Evolutionary conservation across 805 yeast genomes (phyloP), one percentile per base, ranked within the genome.

Genomic region (Saturnispora quitensis): DNA sequence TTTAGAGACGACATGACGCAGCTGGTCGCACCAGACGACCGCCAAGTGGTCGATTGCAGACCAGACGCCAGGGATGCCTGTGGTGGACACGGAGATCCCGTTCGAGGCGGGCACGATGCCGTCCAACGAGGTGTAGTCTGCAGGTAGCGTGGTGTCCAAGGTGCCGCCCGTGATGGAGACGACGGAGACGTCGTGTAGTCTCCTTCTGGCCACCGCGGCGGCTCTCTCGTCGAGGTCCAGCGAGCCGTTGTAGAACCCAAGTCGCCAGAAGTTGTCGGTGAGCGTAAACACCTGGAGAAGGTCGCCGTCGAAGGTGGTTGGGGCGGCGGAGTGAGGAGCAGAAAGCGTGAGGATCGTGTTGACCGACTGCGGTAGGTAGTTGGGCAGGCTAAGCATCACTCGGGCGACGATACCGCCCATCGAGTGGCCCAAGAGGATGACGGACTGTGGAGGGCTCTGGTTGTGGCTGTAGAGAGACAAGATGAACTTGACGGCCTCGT

Each of bases 361-460:
- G 20, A 93, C 81, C 1, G 96, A 84, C 22, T 75, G 78, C 4
- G 76, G 76, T 1, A 72, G 60, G 63, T 88, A 90, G 61, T 89
- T 90, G 1, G 89, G 85, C 50, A 91, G 68, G 0, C 95, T 81
- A 6, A 88, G 74, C 80, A 90, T 80, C 0, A 88, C 82, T 53
- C 98, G 74, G 3, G 96, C 86, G 1, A 93, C 98, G 17, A 91
- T 78, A 3, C 99, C 99, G 42, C 99, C 99, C 99, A 91, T 91
- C 0, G 98, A 91, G 69, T 91, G 99, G 2, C 89, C 97, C 0
- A 91, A 57, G 0, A 91, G 63, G 0, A 91, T 78, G 1, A 91
- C 95, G 0, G 96, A 85, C 20, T 64, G 66, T 8, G 70, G 64
- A 5, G 56, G 65, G 7, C 48, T 53, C 17, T 48, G 38, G 47